Evolutionary conservation across 208 protist species (phyloP).

Genomic region (Crithidia expoeki): DNA sequence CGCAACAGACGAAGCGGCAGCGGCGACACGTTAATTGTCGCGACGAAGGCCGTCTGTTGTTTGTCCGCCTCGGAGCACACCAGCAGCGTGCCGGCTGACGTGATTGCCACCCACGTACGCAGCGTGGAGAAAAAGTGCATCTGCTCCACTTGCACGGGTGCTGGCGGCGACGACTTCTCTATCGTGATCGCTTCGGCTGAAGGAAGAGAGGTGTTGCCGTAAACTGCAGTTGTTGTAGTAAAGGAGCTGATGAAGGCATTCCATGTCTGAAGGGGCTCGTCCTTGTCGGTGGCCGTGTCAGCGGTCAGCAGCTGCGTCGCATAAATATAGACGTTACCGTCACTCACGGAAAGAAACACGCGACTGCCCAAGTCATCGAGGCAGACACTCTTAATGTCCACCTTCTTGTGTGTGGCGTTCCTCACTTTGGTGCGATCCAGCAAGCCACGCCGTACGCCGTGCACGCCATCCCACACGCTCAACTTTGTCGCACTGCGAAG

Average conservation of each 20-base stretch:
- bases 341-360: constrained; percentile 51
- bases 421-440: constrained; percentile 43
- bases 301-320: constrained; percentile 30
- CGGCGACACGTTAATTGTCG: constrained; percentile 24
- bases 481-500: constrained; percentile 67
- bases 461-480: constrained; percentile 59
- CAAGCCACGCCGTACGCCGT: constrained; percentile 46
- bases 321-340: constrained; percentile 52
- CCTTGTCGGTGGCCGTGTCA: constrained; percentile 7
- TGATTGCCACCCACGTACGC: constrained; percentile 52
- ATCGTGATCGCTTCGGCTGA: not conserved
- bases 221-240: not conserved
- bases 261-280: constrained; percentile 10
- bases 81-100: constrained; percentile 44
- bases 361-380: constrained; percentile 63
- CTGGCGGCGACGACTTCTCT: not conserved
- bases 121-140: constrained; percentile 60
- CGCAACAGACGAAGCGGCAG: constrained; percentile 38
- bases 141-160: constrained; percentile 32
- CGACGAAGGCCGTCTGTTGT: constrained; percentile 22
- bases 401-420: constrained; percentile 19
- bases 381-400: constrained; percentile 60
- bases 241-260: not conserved
- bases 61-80: constrained; percentile 46
- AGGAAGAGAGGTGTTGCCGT: not conserved